Base-by-base conservation (phyloP, 176 grass and related monocot genomes). In the Rhynchospora pubera region DNA sequence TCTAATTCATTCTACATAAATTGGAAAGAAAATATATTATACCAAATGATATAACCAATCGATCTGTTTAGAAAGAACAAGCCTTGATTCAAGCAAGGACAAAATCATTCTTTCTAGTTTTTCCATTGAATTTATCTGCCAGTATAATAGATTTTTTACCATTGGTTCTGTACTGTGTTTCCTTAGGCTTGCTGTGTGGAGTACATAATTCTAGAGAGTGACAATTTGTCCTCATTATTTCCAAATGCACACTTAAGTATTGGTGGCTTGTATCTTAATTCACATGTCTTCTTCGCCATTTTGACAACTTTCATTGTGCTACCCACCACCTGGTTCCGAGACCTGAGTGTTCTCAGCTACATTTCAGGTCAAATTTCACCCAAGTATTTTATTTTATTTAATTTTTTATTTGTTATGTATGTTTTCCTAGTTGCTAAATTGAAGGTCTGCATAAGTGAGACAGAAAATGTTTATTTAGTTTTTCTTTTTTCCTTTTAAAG, bases 291-390 rank as follows among this genome's bases (percentile, higher is more conserved):
- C 72, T 94, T 98, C 12, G 91, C 96, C n/a, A 93, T 94, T 85
- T 52, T 94, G 57, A 93, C 89, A 34, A 93, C 92, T 16, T 46
- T 94, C 22, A 28, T 98, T 7, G 92, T 94, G 61, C 91, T 98
- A 53, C 96, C 96, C 7, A 98, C 96, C 50, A 98, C 96, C 43
- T 98, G 92, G 92, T 89, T 98, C 34, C 96, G 92, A 7, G 92
- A 98, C 83, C 89, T 94, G 22, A 98, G 89, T 58, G 43, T 88
- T 34, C 86, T 98, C 44, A 98, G 96, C 72, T 98, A 93, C 66
- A 84, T 98, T 87, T 98, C 96, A 90, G 96, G 96, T 91, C 0
- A 77, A 9, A 43, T 13, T 44, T 44, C 56, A 62, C 42, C n/a
- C 15, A 8, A 68, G 18, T 53, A 18, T 11, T 58, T 9, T 26